Evolutionary conservation across 176 grass and related monocot genomes (phyloP).

Genomic region (Aegilops bicornis): DNA sequence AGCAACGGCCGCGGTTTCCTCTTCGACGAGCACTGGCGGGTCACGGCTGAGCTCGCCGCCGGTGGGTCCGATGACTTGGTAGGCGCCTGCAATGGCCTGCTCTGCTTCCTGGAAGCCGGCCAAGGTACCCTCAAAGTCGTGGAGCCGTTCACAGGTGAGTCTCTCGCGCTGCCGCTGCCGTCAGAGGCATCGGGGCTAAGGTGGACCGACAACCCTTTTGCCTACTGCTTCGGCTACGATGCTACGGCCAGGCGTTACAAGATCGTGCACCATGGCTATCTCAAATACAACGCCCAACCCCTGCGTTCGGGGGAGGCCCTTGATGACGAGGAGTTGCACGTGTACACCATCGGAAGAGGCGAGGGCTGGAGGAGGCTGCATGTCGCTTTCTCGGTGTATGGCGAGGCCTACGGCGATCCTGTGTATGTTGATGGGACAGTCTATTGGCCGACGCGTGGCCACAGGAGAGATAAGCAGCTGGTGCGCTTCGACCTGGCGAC

Average conservation of each 20-base stretch:
- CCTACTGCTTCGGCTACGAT: conserved; percentile 21
- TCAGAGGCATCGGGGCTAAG: not conserved
- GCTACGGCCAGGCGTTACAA: not conserved
- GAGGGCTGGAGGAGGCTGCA: not conserved
- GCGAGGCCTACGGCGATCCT: not conserved
- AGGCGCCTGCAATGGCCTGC: not conserved
- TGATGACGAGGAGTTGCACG: not conserved
- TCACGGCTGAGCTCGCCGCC: not conserved
- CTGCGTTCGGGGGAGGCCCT: not conserved
- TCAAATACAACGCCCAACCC: not conserved
- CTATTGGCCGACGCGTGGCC: not conserved
- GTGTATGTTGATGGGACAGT: not conserved
- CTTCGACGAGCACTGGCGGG: not conserved
- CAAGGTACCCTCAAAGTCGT: not conserved
- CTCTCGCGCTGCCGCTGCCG: not conserved
- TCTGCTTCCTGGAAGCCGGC: conserved; percentile 2
- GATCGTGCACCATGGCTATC: not conserved
- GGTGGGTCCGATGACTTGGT: not conserved
- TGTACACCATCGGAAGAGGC: not conserved
- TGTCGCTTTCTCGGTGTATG: not conserved
- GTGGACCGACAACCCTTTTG: not conserved
- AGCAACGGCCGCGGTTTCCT: not conserved
- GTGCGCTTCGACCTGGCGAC: no score
- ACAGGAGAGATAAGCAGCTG: no score
- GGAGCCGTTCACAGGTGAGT: not conserved